phyloP scores from a whole-genome alignment of 768 basidiomycete genomes.

The Psilocybe subaeruginosa region DNA sequence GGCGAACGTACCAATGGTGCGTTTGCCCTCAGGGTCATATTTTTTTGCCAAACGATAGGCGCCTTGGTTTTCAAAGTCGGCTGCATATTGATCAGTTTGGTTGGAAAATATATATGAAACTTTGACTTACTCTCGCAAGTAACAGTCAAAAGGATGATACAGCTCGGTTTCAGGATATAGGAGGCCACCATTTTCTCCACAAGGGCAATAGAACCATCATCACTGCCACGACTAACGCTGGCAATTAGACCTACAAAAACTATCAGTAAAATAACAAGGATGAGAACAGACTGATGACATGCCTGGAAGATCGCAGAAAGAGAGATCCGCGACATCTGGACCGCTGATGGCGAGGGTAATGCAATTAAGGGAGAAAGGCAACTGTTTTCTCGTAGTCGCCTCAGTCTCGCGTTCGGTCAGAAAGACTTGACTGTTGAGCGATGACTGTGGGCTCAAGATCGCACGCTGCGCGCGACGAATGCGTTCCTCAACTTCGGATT shows the following conservation, averaged over 20 bases:
- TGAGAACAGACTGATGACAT: not conserved
- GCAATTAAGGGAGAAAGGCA: constrained; percentile 55
- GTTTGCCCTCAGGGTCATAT: constrained; percentile 61
- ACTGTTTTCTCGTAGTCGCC: not conserved
- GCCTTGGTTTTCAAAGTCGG: constrained; percentile 81
- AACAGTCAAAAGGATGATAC: constrained; percentile 60
- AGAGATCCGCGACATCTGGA: constrained; percentile 60
- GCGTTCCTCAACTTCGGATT: constrained; percentile 61
- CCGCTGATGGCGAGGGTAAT: constrained; percentile 66
- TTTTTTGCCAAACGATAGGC: constrained; percentile 66
- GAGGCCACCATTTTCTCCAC: constrained; percentile 58
- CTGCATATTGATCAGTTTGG: constrained; percentile 36
- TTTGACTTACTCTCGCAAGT: constrained; percentile 64
- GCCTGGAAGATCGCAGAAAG: constrained; percentile 69
- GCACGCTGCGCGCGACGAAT: constrained; percentile 68
- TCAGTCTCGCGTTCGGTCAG: constrained; percentile 20
- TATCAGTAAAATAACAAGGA: not conserved
- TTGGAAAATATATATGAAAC: constrained; percentile 28
- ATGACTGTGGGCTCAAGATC: constrained; percentile 57
- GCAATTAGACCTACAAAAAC: constrained; percentile 54
- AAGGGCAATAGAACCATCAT: constrained; percentile 53
- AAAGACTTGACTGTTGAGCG: constrained; percentile 30
- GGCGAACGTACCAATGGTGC: constrained; percentile 63
- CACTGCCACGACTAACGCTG: constrained; percentile 47
- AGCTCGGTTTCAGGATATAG: constrained; percentile 65